These are phyloP conservation scores for Tephrocybe sp. DNA, from an alignment of 768 basidiomycete species.

Conservation along the genomic window DNA sequence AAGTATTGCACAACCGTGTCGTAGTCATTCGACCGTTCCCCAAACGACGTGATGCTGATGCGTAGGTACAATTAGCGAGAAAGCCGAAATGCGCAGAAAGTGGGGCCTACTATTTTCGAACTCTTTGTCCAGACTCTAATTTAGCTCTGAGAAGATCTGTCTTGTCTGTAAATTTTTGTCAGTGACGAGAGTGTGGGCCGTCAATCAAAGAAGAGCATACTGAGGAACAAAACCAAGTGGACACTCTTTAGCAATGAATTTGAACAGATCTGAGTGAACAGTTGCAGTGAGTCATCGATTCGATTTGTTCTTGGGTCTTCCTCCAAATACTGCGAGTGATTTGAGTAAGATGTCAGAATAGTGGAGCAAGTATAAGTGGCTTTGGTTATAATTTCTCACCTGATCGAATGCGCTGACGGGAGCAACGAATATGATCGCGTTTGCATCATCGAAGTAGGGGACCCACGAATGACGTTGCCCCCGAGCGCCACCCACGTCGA, in stretches of 20 bases:
- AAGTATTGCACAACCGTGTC: constrained; percentile 85
- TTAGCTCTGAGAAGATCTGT: constrained; percentile 77
- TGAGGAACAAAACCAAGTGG: constrained; percentile 57
- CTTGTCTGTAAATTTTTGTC: constrained; percentile 51
- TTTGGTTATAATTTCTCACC: too few species aligned
- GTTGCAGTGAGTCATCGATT: constrained; percentile 85
- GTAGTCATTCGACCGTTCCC: constrained; percentile 78
- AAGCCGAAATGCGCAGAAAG: background rate
- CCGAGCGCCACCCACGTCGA: constrained; percentile 70
- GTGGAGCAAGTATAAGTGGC: too few species aligned
- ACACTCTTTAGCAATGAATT: constrained; percentile 77
- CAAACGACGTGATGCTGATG: constrained; percentile 75
- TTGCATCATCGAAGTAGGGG: constrained; percentile 75
- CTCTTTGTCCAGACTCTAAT: constrained; percentile 64
- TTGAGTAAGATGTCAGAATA: too few species aligned
- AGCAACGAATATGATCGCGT: constrained; percentile 79
- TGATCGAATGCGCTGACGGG: constrained; percentile 82
- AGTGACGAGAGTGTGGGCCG: background rate
- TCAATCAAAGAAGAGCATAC: constrained; percentile 32
- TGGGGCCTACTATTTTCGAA: constrained; percentile 75
- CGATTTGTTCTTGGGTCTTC: constrained; percentile 85
- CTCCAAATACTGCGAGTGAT: constrained; percentile 64
- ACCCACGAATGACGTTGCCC: constrained; percentile 79
- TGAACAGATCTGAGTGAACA: constrained; percentile 84
- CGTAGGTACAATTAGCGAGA: background rate